A percentile compares a stretch with the other conserved stretches of the same genome.
Conservation (phyloP, 805 yeast genomes). For the Candida montana region DNA sequence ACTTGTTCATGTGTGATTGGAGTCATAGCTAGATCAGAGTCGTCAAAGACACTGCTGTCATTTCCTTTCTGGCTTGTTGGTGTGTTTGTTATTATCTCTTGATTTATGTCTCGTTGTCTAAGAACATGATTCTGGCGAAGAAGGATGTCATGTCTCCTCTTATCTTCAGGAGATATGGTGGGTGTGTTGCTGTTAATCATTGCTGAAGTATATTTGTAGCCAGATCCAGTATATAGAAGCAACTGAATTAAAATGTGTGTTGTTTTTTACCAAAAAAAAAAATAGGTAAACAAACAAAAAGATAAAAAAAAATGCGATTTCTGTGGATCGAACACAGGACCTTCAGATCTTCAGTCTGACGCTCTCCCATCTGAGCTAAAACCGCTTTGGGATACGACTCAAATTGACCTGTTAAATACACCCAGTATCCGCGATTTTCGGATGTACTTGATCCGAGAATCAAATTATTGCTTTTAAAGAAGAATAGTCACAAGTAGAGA, state of each 20-base stretch:
- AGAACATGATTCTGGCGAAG: slow-evolving; percentile 19
- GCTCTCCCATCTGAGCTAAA: slow-evolving; percentile 32
- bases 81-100: neutral
- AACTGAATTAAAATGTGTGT: neutral
- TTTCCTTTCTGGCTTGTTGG: neutral
- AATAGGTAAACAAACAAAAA: slow-evolving; percentile 1
- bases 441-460: no score
- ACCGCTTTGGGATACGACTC: slow-evolving; percentile 14
- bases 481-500: no score
- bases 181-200: neutral
- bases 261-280: neutral
- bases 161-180: slow-evolving; percentile 1
- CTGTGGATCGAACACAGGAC: slow-evolving; percentile 84
- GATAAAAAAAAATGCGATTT: slow-evolving; percentile 38
- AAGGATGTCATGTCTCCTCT: slow-evolving; percentile 14
- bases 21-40: slow-evolving; percentile 10
- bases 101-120: slow-evolving; percentile 12
- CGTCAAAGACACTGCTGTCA: slow-evolving; percentile 4
- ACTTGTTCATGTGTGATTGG: slow-evolving; percentile 17
- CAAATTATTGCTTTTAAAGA: no score
- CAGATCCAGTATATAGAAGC: neutral
- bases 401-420: neutral
- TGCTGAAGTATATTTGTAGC: no score
- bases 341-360: slow-evolving; percentile 52
- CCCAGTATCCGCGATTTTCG: no score